Percentiles rank a stretch among this genome's conserved stretches.
phyloP scores from a whole-genome alignment of 2,329 filamentous ascomycete species.

The Periconia sp. region DNA sequence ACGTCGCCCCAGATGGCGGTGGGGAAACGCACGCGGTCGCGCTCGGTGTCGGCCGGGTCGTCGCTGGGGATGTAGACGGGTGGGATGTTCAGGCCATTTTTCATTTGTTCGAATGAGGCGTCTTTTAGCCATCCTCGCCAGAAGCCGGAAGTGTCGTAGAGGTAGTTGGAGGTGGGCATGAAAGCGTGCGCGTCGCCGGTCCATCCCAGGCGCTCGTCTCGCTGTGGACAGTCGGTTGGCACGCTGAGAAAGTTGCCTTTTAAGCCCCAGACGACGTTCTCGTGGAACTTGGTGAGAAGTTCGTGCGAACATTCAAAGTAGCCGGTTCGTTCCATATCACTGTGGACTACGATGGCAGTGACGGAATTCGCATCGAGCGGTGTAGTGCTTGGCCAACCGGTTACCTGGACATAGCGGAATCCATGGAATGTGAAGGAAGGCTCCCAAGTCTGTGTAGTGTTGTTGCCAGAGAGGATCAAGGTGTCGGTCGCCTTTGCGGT shows the following conservation, averaged over 20 bases:
- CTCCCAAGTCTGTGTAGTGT: constrained; percentile 40
- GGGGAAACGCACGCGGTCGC: constrained; percentile 12
- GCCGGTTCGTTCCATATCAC: constrained; percentile 55
- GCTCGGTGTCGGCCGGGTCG: constrained; percentile 7
- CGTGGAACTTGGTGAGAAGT: constrained; percentile 56
- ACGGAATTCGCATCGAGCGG: constrained; percentile 22
- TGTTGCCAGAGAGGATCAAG: constrained; percentile 30
- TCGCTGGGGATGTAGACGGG: constrained; percentile 19
- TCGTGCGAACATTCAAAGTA: constrained; percentile 56
- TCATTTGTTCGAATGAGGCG: constrained; percentile 41
- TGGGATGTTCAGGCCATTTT: constrained; percentile 18
- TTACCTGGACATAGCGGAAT: constrained; percentile 55
- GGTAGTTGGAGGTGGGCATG: constrained; percentile 53
- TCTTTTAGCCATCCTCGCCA: constrained; percentile 55
- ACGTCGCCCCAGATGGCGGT: constrained; percentile 47
- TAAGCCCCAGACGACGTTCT: constrained; percentile 60
- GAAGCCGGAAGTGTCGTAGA: constrained; percentile 57
- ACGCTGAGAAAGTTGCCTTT: constrained; percentile 54
- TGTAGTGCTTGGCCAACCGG: constrained; percentile 44
- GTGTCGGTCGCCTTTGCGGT: constrained; percentile 47
- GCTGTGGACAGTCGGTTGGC: background rate
- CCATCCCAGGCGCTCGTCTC: constrained; percentile 44
- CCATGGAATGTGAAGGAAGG: constrained; percentile 57
- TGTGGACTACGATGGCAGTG: constrained; percentile 51
- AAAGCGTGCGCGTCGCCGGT: constrained; percentile 61